Conservation (phyloP, 2,329 filamentous ascomycete species). For the Coniochaeta pulveracea region DNA sequence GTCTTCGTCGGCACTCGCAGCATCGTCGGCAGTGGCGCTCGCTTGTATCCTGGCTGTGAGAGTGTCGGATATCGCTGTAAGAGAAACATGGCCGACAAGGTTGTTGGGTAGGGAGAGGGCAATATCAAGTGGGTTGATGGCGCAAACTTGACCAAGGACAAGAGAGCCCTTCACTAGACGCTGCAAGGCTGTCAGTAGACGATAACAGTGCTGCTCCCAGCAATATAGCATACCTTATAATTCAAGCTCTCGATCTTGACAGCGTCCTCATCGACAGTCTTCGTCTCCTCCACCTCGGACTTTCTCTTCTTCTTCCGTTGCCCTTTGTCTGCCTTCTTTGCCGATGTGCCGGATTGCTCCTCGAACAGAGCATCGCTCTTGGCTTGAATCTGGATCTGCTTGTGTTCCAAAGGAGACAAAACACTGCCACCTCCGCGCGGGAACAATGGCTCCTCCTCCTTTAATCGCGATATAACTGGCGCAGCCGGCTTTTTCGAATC, state of each 20-base stretch:
- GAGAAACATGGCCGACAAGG: slow-evolving; percentile 75
- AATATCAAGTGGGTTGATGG: slow-evolving; percentile 70
- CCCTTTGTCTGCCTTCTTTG: slow-evolving; percentile 28
- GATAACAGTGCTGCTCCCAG: slow-evolving; percentile 6
- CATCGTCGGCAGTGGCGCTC: slow-evolving; percentile 41
- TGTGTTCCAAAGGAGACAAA: slow-evolving; percentile 86
- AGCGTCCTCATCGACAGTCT: slow-evolving; percentile 38
- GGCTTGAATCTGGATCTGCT: slow-evolving; percentile 90
- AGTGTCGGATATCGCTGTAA: slow-evolving; percentile 80
- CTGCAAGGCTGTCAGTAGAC: slow-evolving; percentile 33
- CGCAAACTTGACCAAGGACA: slow-evolving; percentile 75
- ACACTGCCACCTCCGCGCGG: slow-evolving; percentile 86
- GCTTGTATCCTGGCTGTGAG: slow-evolving; percentile 68
- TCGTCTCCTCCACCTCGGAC: slow-evolving; percentile 38
- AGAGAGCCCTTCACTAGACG: slow-evolving; percentile 76
- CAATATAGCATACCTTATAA: slow-evolving; percentile 56
- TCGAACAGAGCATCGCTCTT: slow-evolving; percentile 88
- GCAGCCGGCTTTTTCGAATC: slow-evolving; percentile 18
- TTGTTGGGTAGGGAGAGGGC: slow-evolving; percentile 85
- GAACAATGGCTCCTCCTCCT: slow-evolving; percentile 81
- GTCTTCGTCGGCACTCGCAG: slow-evolving; percentile 30
- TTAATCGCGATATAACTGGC: slow-evolving; percentile 33
- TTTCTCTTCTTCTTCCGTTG: slow-evolving; percentile 46
- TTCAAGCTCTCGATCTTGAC: slow-evolving; percentile 78
- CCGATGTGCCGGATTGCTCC: slow-evolving; percentile 48